These are phyloP conservation scores for Tylopilus cervinicoccineus DNA, from an alignment of 768 basidiomycete species.

Conservation along the genomic window DNA sequence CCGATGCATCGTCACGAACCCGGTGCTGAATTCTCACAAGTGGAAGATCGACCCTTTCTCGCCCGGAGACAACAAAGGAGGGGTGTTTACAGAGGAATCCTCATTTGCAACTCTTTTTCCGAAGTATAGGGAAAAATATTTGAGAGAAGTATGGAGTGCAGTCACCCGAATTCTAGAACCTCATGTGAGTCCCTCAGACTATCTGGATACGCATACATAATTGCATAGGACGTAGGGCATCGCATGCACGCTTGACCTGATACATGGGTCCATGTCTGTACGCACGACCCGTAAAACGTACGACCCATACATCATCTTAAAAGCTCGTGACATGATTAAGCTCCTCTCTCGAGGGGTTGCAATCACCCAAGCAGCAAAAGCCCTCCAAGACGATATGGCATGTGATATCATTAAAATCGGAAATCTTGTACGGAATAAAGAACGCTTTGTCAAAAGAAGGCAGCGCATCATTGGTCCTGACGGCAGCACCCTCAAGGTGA, in stretches of 20 bases:
- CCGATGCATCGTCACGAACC: neutral
- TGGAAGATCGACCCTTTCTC: conserved; percentile 89
- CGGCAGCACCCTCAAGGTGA: conserved; percentile 93
- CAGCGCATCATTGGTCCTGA: conserved; percentile 97
- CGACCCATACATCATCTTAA: conserved; percentile 94
- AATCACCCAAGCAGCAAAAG: conserved; percentile 79
- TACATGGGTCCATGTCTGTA: conserved; percentile 97
- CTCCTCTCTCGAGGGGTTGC: conserved; percentile 90
- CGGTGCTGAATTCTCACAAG: conserved; percentile 34
- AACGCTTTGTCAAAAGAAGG: conserved; percentile 91
- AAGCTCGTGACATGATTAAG: conserved; percentile 94
- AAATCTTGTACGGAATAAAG: conserved; percentile 89
- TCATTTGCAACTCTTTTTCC: conserved; percentile 98
- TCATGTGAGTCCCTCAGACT: conserved; percentile 49
- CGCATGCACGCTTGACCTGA: conserved; percentile 87
- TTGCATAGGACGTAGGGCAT: conserved; percentile 55
- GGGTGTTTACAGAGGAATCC: conserved; percentile 90
- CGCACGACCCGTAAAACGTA: conserved; percentile 94
- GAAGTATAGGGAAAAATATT: conserved; percentile 95
- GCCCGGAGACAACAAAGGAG: conserved; percentile 70
- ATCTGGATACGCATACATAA: neutral
- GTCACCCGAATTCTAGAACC: conserved; percentile 81
- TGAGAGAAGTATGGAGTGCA: conserved; percentile 91
- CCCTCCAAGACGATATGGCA: conserved; percentile 83
- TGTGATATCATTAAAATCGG: conserved; percentile 99